Evolutionary conservation across 306 rosid species (phyloP), one percentile per base, ranked within the genome.

Genomic region (Gillenia trifoliata): DNA sequence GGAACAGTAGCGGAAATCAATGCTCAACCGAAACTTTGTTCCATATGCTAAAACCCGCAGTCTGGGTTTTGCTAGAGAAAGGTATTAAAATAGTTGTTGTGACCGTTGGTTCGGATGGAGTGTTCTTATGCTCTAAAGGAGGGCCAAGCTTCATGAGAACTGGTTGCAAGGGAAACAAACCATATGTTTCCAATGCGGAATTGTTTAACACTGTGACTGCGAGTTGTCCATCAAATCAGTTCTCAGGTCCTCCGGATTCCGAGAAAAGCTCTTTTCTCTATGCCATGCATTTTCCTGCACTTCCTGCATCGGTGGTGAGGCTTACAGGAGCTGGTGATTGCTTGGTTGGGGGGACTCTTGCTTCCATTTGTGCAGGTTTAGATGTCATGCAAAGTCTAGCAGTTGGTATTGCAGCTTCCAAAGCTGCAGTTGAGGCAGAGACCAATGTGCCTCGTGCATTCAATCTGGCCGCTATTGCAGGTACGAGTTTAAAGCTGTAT

Each of bases 251-350:
- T 74, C 72, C 80, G 13, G 81, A 85, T 70, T 75, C 71, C 38
- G 83, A 81, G 66, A 80, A 36, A 70, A 81, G 71, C 77, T 83
- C 93, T 76, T 76, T 15, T 77, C 83, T 90, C 41, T 91, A 79
- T 61, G 96, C 90, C 8, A 43, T 91, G 75, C 98, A 91, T 76
- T 88, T 93, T 52, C 98, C 97, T 6, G 78, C 98, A 3, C 83
- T 89, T 73, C 87, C 91, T 29, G 94, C 97, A 30, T 83, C 92
- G 29, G 96, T 91, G 65, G 87, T 86, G 84, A 89, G 92, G 87
- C 88, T 89, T 64, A 88, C 91, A 0, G 96, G 97, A 26, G 96
- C 96, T 5, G 98, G 98, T 60, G 98, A 93, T 88, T 91, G 98
- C 86, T 86, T 93, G 79, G 97, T 91, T 64, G 98, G 98, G 11